These are phyloP conservation scores for Dichomitus squalens DNA, from an alignment of 1,284 basidiomycete species.

Conservation along the genomic window DNA sequence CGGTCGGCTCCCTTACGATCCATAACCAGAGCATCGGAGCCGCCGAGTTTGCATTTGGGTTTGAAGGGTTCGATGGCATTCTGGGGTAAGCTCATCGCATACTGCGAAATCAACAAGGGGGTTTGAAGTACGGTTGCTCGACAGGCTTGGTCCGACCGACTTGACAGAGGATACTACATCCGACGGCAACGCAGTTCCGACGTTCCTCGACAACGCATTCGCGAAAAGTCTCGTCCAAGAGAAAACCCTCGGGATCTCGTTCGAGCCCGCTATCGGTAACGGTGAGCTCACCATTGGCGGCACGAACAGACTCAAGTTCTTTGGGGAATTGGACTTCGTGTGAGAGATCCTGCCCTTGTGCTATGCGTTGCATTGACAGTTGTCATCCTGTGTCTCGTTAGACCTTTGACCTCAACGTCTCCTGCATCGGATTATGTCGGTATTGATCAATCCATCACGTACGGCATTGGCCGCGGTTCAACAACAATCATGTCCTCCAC, in stretches of 20 bases:
- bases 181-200: neutral
- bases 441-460: conserved; percentile 27
- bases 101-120: too few species aligned
- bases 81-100: conserved; percentile 47
- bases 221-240: conserved; percentile 22
- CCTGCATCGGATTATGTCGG: conserved; percentile 37
- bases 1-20: conserved; percentile 34
- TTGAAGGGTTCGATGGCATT: conserved; percentile 50
- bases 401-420: conserved; percentile 32
- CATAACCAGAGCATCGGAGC: conserved; percentile 58
- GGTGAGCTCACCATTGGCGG: conserved; percentile 45
- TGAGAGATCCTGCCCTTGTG: conserved; percentile 34
- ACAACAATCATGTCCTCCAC: conserved; percentile 28
- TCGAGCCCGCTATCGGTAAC: conserved; percentile 3
- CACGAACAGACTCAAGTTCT: conserved; percentile 48
- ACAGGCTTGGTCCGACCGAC: conserved; percentile 44
- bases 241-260: conserved; percentile 3
- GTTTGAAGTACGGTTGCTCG: too few species aligned
- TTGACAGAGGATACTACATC: conserved; percentile 37
- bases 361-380: too few species aligned
- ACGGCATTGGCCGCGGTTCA: conserved; percentile 15
- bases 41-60: conserved; percentile 41
- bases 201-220: conserved; percentile 49
- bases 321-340: conserved; percentile 48
- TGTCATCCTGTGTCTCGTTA: neutral